Conservation (phyloP, 163 green algal species). For the Coccomyxa subellipsoidea region DNA sequence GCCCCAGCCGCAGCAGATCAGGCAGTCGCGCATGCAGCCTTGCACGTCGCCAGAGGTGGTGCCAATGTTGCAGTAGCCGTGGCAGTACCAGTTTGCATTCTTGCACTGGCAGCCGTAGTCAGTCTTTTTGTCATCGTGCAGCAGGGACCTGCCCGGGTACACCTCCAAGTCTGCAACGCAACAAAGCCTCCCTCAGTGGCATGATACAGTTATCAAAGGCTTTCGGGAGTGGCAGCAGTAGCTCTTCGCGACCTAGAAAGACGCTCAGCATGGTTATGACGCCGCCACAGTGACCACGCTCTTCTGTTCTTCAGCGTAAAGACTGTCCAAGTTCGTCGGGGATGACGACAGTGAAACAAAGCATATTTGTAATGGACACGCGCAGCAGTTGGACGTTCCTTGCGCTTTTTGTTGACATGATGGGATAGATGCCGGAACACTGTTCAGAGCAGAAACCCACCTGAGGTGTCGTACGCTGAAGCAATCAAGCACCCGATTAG, state of each 20-base stretch:
- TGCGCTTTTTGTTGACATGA: neutral
- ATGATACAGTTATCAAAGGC: neutral
- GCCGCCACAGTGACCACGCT: too few species aligned
- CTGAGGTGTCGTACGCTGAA: neutral
- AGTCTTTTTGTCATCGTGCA: neutral
- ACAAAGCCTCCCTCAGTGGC: neutral
- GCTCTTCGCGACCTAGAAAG: too few species aligned
- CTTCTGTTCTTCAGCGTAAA: too few species aligned
- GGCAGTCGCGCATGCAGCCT: neutral
- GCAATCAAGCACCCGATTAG: neutral
- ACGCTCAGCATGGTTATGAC: too few species aligned
- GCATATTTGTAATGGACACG: too few species aligned
- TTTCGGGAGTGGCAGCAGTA: too few species aligned
- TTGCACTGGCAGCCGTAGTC: conserved; percentile 4
- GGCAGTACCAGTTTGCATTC: neutral
- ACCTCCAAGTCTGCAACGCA: neutral
- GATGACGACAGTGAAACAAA: too few species aligned
- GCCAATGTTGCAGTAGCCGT: conserved; percentile 8
- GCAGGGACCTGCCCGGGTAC: neutral
- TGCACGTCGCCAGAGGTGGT: neutral
- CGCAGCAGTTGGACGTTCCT: too few species aligned
- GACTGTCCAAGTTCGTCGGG: too few species aligned
- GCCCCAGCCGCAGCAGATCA: neutral
- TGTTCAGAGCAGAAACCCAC: neutral
- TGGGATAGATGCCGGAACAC: neutral